Conservation (phyloP, 345 rosid species). For the Geranium brycei region DNA sequence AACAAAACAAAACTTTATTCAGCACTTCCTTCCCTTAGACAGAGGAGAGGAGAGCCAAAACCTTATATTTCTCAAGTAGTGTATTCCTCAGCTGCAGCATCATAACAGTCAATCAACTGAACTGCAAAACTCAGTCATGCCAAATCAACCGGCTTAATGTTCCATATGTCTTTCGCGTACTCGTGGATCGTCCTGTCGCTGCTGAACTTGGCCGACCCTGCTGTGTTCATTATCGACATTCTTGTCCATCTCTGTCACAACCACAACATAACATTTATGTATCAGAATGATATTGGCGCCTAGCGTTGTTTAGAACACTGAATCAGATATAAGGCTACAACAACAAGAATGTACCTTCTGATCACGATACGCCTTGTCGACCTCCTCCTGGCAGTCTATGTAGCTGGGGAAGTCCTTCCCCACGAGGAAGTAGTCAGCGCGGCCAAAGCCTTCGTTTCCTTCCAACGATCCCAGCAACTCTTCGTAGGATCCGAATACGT, state of each 20-base stretch:
- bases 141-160: conserved; percentile 31
- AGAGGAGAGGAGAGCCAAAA: too few relatives aligned
- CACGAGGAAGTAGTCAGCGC: conserved; percentile 73
- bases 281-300: too few relatives aligned
- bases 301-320: too few relatives aligned
- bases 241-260: conserved; percentile 54
- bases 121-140: too few relatives aligned
- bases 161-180: conserved; percentile 69
- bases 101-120: too few relatives aligned
- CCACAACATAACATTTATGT: not conserved
- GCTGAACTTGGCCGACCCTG: conserved; percentile 73
- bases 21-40: too few relatives aligned
- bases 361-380: conserved; percentile 57
- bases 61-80: too few relatives aligned
- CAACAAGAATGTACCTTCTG: conserved; percentile 30
- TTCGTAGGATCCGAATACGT: conserved; percentile 50
- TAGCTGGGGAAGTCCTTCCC: conserved; percentile 85
- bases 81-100: too few relatives aligned
- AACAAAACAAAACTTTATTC: too few relatives aligned
- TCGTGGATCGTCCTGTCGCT: conserved; percentile 79
- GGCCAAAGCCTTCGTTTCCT: conserved; percentile 75
- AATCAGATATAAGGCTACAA: too few relatives aligned
- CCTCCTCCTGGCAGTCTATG: conserved; percentile 64
- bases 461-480: conserved; percentile 65
- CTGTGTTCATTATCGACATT: conserved; percentile 78